Evolutionary conservation across 768 basidiomycete genomes (phyloP), one percentile per base, ranked within the genome.

Genomic region (Pleurotus giganteus): DNA sequence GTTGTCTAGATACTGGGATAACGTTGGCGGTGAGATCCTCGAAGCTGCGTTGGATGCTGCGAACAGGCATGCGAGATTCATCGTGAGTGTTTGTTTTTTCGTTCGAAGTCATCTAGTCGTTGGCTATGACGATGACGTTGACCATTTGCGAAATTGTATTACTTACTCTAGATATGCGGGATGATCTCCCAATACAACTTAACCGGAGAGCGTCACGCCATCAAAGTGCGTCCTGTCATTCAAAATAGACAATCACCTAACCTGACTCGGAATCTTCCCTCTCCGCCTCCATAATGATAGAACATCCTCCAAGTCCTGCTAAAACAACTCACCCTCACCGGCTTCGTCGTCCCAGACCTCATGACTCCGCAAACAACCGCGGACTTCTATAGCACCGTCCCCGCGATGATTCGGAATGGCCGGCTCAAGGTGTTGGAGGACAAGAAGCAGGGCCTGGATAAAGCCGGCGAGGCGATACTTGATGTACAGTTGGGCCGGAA

Each of bases 21-120:
- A 61, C 39, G 77, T 78, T 13, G 77, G 77, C 1, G 78, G 79
- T 9, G 71, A 75, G 53, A 70, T 65, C 3, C 68, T 81, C 8
- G 78, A 81, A 31, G 64, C 70, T n/a, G 78, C 74, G 4, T 55
- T 81, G 24, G 60, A 68, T 4, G 66, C 68, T 39, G 62, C 76
- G 6, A 70, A 69, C 1, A 58, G 50, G 0, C 54, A 66, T 32
- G 76, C 73, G 2, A 56, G 75, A 21, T 72, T 80, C 52, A 66
- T 77, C 13, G 61, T 61, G 28, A 51, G 58, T 57, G 5, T 31
- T 47, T 17, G 36, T 2, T 32, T 23, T n/a, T 4, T 6, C 32
- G 2, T 24, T 6, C 9, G 12, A n/a, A n/a, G n/a, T n/a, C n/a
- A n/a, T n/a, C n/a, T n/a, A n/a, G n/a, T n/a, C n/a, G n/a, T n/a